Conservation (phyloP, 2,329 filamentous ascomycete species). For the Fusarium sp. region DNA sequence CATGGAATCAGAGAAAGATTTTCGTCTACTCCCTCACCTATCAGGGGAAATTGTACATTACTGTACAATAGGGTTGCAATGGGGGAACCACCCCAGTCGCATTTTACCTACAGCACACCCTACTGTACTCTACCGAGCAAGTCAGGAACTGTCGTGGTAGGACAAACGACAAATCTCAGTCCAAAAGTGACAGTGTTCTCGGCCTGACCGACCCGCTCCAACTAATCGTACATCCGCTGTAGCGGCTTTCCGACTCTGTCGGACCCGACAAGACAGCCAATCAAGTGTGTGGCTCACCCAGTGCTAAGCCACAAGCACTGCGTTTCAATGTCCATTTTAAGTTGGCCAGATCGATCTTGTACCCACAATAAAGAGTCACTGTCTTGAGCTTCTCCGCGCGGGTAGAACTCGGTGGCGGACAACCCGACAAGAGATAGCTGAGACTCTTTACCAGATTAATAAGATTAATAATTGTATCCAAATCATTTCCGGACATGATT, state of each 20-base stretch:
- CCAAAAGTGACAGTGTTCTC: constrained; percentile 32
- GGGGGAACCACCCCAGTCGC: constrained; percentile 34
- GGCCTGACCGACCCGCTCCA: constrained; percentile 43
- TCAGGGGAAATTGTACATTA: background rate
- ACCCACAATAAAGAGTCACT: constrained; percentile 27
- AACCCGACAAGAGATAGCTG: constrained; percentile 16
- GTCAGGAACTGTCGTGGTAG: constrained; percentile 26
- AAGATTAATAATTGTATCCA: background rate
- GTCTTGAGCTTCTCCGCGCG: constrained; percentile 22
- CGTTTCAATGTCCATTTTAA: constrained; percentile 16
- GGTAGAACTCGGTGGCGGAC: constrained; percentile 13
- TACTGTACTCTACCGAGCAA: background rate
- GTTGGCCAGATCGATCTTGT: constrained; percentile 38
- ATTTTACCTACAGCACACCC: constrained; percentile 8
- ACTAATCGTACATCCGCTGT: background rate
- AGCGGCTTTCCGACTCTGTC: constrained; percentile 33
- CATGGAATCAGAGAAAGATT: background rate
- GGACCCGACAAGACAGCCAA: constrained; percentile 31
- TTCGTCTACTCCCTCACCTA: background rate
- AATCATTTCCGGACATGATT: constrained; percentile 9
- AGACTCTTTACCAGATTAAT: background rate
- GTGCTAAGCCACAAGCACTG: constrained; percentile 37
- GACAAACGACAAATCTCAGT: constrained; percentile 11
- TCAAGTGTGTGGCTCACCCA: constrained; percentile 27
- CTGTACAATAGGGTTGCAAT: constrained; percentile 14